A percentile compares a stretch with the other conserved stretches of the same genome.
Conservation (phyloP, 2,329 filamentous ascomycete species). For the Botryotinia narcissicola region DNA sequence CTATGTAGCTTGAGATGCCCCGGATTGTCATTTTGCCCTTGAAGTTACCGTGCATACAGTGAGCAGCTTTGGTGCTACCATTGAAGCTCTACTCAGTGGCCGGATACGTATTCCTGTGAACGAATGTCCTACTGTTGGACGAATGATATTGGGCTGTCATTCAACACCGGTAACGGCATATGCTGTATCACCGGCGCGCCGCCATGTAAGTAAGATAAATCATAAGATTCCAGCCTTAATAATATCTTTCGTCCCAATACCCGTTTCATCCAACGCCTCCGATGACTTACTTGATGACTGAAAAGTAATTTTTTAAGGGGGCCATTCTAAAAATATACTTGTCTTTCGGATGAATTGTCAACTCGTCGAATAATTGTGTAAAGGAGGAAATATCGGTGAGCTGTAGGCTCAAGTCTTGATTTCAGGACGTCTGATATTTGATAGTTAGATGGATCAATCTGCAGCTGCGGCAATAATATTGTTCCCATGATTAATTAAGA, state of each 20-base stretch:
- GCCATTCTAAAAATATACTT: constrained; percentile 7
- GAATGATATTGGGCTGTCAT: background rate
- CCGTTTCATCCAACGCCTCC: constrained; percentile 9
- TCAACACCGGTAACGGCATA: background rate
- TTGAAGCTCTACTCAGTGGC: background rate
- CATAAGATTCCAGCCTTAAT: background rate
- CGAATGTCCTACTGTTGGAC: background rate
- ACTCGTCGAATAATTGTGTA: background rate
- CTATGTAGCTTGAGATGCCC: background rate
- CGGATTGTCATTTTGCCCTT: background rate
- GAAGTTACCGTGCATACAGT: background rate
- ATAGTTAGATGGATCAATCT: constrained; percentile 10
- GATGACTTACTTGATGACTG: background rate
- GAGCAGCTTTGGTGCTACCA: background rate
- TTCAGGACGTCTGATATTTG: background rate
- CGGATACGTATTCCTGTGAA: background rate
- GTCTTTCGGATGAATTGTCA: background rate
- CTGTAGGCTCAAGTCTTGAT: background rate
- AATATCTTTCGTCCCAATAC: constrained; percentile 5
- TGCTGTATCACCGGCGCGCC: background rate
- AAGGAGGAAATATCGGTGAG: background rate
- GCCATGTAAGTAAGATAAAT: background rate
- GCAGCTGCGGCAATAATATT: constrained; percentile 8
- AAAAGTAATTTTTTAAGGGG: background rate
- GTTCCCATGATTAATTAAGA: constrained; percentile 3